Conservation (phyloP, 495 filamentous ascomycete genomes). For the Daldinia bambusicola region DNA sequence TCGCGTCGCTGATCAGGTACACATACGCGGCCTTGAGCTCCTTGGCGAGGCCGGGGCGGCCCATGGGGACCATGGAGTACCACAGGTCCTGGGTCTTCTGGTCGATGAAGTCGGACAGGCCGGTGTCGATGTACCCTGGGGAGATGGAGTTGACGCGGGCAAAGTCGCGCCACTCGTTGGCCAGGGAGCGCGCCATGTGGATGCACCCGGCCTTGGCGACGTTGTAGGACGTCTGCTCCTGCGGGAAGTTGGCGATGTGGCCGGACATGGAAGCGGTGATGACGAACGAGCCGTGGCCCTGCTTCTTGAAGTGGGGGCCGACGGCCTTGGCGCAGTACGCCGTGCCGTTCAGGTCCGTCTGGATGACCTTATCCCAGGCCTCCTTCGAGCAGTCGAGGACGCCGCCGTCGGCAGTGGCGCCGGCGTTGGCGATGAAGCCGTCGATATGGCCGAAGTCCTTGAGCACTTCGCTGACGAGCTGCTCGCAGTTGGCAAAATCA, state of each 20-base stretch:
- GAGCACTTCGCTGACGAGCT: slow-evolving; percentile 63
- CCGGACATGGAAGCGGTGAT: slow-evolving; percentile 75
- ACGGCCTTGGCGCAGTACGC: slow-evolving; percentile 71
- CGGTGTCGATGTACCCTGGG: slow-evolving; percentile 84
- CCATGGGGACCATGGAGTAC: slow-evolving; percentile 81
- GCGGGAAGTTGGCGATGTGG: slow-evolving; percentile 78
- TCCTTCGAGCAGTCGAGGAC: slow-evolving; percentile 54
- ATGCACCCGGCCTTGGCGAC: slow-evolving; percentile 82
- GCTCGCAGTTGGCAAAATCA: slow-evolving; percentile 63
- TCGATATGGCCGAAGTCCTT: slow-evolving; percentile 66
- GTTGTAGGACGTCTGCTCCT: slow-evolving; percentile 81
- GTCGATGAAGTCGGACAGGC: slow-evolving; percentile 78
- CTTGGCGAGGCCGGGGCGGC: slow-evolving; percentile 77
- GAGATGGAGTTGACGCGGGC: slow-evolving; percentile 82
- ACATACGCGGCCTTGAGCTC: slow-evolving; percentile 88
- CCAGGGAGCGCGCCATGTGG: slow-evolving; percentile 76
- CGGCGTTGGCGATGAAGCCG: slow-evolving; percentile 60
- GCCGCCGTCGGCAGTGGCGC: slow-evolving; percentile 56
- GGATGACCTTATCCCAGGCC: slow-evolving; percentile 65
- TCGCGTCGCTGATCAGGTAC: slow-evolving; percentile 78
- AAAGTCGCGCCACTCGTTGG: slow-evolving; percentile 82
- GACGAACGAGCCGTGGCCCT: slow-evolving; percentile 59
- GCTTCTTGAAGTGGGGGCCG: slow-evolving; percentile 67
- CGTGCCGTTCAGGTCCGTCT: slow-evolving; percentile 72
- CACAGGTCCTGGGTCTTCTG: slow-evolving; percentile 76